Base-by-base conservation (phyloP, 495 filamentous ascomycete genomes). In the Tuber microsphaerosporum region DNA sequence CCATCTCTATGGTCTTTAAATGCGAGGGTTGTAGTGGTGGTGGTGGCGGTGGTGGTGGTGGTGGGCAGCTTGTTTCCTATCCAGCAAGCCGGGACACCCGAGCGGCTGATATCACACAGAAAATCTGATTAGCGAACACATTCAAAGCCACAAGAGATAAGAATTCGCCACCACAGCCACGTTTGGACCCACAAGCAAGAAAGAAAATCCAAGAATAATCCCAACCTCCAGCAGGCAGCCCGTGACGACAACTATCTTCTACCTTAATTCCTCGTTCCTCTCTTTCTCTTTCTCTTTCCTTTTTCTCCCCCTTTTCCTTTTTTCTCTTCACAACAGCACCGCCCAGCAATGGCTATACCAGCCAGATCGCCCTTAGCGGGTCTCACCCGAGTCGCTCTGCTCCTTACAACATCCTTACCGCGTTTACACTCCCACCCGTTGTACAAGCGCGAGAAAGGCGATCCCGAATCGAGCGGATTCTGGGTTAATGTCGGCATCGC, bases 401-500 rank as follows among this genome's bases (percentile, higher is more conserved):
- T 31, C n/a, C 41, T 45, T 65, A 65, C 56, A 16, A 34, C 81
- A 10, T 76, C 80, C 46, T 61, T 83, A 42, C 81, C 81, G 14
- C 80, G 72, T 65, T 45, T 83, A 19, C 81, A 79, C 51, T 74
- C 75, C 2, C 76, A 72, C 46, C 81, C 81, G 8, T 20, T 79
- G 19, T 46, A 69, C 31, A 79, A 75, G 72, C 70, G 72, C 56
- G 86, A 87, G 80, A 81, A 87, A 45, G 79, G 86, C 1, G 88
- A 89, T 77, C 87, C 89, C 3, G 85, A 87, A 34, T 48, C 73
- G 19, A 26, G 76, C 16, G 73, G 71, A 45, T 83, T 93, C 83
- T 94, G 91, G 90, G 85, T 90, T 43, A 92, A 93, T 83, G 83
- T 94, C 69, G 86, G 88, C 39, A 84, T 92, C 69, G 91, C 91